Base-by-base conservation (phyloP, 371 early-diverging fungal genomes). In the Phascolomyces articulosus region DNA sequence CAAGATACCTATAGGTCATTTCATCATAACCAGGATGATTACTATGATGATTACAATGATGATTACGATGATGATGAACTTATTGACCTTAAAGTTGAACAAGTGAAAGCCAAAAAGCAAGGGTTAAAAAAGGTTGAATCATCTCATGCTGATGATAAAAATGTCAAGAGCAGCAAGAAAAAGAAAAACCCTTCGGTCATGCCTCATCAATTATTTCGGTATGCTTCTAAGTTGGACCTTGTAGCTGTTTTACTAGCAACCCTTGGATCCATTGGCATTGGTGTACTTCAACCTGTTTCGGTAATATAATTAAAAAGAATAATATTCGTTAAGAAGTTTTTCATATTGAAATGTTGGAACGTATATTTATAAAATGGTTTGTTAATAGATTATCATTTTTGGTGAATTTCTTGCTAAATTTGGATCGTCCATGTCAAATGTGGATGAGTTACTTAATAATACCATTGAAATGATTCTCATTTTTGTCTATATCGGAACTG, bases 211-310 rank as follows among this genome's bases (percentile, higher is more conserved):
- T 15, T 60, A 10, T 60, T 60, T 31, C 60, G 60, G n/a, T 60
- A 27, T n/a, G 49, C 44, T 20, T 27, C 29, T n/a, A 44, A 38
- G 21, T 11, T 29, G 3, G 76, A 74, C 51, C 20, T 59, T 3
- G 26, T 69, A 2, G 31, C 73, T 62, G 69, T 76, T 29, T 0
- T 60, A 15, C 53, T 72, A 16, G 74, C 74, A 4, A 11, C 55
- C 7, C 26, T 74, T 15, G 64, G 61, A 18, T 74, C 77, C 2
- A 55, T 62, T 13, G 61, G 63, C 47, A 65, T 74, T 44, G 80
- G 80, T 21, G 72, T 72, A 13, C 44, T 73, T 13, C 79, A 79
- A 49, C 79, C 79, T 3, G 69, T 71, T 0, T 62, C 74, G 1
- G 76, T 71, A 24, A 75, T 66, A 24, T 34, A 34, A 34, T 11